Percentiles rank a stretch among this genome's conserved stretches.
Conservation (phyloP, 129 eudicot species). For the Artemisia argyi region DNA sequence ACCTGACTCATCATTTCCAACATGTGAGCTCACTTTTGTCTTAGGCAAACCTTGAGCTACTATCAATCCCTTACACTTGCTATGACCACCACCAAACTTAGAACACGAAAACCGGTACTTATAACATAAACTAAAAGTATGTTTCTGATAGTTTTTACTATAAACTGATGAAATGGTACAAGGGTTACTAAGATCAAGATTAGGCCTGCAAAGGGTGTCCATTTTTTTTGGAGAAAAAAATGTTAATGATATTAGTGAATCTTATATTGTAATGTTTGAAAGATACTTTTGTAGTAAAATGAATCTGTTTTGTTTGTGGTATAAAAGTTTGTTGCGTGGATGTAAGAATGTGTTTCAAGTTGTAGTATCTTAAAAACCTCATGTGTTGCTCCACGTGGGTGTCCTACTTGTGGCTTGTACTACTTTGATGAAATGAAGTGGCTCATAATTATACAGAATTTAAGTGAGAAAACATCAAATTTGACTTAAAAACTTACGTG, state of each 20-base stretch:
- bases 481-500: no score
- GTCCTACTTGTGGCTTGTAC: constrained; percentile 13
- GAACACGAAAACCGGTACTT: constrained; percentile 32
- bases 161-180: constrained; percentile 36
- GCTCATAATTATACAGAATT: background rate
- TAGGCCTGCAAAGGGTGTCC: constrained; percentile 44
- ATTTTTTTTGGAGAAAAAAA: constrained; percentile 16
- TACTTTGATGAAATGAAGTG: background rate
- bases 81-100: constrained; percentile 10
- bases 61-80: constrained; percentile 20
- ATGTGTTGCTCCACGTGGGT: constrained; percentile 37
- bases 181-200: constrained; percentile 43
- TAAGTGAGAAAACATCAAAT: background rate
- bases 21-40: constrained; percentile 14
- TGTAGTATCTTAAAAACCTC: constrained; percentile 39
- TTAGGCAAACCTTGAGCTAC: constrained; percentile 21
- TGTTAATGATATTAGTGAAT: constrained; percentile 20
- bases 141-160: constrained; percentile 26
- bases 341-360: constrained; percentile 2
- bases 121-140: constrained; percentile 40
- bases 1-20: background rate
- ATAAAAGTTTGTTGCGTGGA: constrained; percentile 37
- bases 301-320: constrained; percentile 42
- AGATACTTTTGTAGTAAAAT: constrained; percentile 15
- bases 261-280: constrained; percentile 7